Evolutionary conservation across 129 eudicot species (phyloP), one percentile per base, ranked within the genome.

Genomic region (Cynara cardunculus): DNA sequence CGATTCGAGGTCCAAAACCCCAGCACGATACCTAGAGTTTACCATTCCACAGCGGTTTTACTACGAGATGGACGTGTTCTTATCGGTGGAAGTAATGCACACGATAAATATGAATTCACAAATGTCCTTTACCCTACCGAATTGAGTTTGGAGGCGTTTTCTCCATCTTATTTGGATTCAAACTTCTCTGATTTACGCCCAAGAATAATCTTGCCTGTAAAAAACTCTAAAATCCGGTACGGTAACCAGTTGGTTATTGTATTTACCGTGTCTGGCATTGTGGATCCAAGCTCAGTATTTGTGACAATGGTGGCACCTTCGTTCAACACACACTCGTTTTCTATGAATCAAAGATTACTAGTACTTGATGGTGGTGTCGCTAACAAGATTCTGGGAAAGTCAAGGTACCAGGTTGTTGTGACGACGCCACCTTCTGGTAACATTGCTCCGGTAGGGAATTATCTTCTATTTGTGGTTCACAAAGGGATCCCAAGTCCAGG

Each of bases 281-380:
- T 91, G 3, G 84, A 88, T 39, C 74, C 3, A 24, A 67, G 18
- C 22, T 37, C 73, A 76, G 80, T 91, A 2, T 34, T 6, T 22
- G 96, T 90, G 13, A 94, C 92, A 12, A 94, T 94, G 97, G 84
- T 91, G 8, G 72, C 91, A 59, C 98, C 98, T 18, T 37, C 96
- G 0, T 91, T 94, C 28, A 84, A 74, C 28, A 94, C 98, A 0
- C 97, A 91, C 39, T 88, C 98, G 3, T 88, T 83, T 82, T 88
- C 91, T 0, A 91, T 91, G 97, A 94, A 90, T 65, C 97, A 94
- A 68, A 84, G 98, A 66, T 62, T 91, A 44, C 16, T 94, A 74
- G 84, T 86, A 0, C 88, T 94, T 0, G 80, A 72, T 12, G 34
- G 56, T 9, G 86, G 81, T 0, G 56, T 19, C 0, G 87, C 82